Evolutionary conservation across 352 stramenopile genomes (phyloP), one percentile per base, ranked within the genome.

Genomic region (Blastocystis sp.): DNA sequence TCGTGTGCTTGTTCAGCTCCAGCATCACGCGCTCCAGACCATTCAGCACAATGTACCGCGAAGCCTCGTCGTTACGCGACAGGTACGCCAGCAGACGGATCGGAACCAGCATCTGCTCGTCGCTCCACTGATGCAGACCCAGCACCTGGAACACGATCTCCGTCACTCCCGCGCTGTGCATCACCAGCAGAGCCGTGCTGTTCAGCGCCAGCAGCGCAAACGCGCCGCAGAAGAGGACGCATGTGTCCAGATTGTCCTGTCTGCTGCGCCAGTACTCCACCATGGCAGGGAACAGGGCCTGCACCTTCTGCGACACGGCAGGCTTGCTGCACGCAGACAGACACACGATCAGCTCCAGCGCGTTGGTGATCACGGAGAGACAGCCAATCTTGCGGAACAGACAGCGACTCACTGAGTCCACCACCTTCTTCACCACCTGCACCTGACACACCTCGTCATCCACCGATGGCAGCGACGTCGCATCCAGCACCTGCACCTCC

Each of bases 291-390:
- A 81, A 63, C 9, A 51, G n/a, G 14, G 21, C 48, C n/a, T 34
- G 69, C 44, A 81, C 49, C 32, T 64, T 32, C 18, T 34, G 69
- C 32, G 48, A 34, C 42, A 81, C 69, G 16, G 69, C 69, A 14
- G 42, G 69, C 44, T 64, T 64, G 34, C 48, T 81, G 40, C 40
- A 81, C 14, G 69, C 69, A 32, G 69, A 81, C 32, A 81, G 69
- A 61, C 69, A 81, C n/a, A 81, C 69, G 53, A 81, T 64, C 69
- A 81, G 69, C 69, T 81, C 69, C 69, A 81, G 54, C 49, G 40
- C 69, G 34, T 81, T 81, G n/a, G 42, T 64, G 44, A 81, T 64
- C 18, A 81, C 69, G 32, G 32, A 40, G 29, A 81, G 4, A 18
- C n/a, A 36, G n/a, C 56, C 48, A 9, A 81, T 57, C 44, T 64